Conservation (phyloP, 2,329 filamentous ascomycete species). For the Stagonosporopsis vannaccii region DNA sequence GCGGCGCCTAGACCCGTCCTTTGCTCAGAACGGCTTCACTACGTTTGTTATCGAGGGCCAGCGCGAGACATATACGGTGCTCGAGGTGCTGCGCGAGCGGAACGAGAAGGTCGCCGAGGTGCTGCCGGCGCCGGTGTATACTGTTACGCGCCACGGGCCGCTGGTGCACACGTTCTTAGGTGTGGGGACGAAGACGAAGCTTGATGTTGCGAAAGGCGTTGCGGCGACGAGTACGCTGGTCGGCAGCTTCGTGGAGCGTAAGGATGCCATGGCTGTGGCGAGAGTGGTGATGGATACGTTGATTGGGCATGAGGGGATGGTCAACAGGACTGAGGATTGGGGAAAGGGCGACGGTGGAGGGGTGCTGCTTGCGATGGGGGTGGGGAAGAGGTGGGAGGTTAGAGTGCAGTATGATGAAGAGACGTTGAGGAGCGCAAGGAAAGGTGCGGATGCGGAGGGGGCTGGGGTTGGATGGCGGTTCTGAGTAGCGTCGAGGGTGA, state of each 20-base stretch:
- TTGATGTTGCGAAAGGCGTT: conserved; percentile 8
- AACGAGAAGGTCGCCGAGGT: conserved; percentile 16
- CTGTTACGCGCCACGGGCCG: conserved; percentile 24
- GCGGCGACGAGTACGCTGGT: conserved; percentile 11
- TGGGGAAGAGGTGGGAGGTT: conserved; percentile 27
- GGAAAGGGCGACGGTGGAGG: conserved; percentile 16
- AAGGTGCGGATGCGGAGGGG: conserved; percentile 10
- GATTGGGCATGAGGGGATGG: conserved; percentile 5
- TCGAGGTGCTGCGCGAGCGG: conserved; percentile 21
- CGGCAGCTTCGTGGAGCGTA: conserved; percentile 12
- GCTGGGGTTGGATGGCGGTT: conserved; percentile 7
- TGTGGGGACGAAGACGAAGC: neutral
- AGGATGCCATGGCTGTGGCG: conserved; percentile 21
- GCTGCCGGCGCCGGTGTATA: conserved; percentile 29
- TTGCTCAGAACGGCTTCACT: conserved; percentile 18
- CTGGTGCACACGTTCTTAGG: conserved; percentile 10
- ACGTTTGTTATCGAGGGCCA: conserved; percentile 27
- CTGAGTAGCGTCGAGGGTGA: neutral
- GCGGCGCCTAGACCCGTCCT: neutral
- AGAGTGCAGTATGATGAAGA: conserved; percentile 29
- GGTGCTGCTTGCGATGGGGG: conserved; percentile 27
- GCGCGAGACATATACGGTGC: conserved; percentile 21
- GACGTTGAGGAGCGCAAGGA: conserved; percentile 22
- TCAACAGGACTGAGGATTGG: conserved; percentile 19
- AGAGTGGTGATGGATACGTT: conserved; percentile 21